Percentiles rank a stretch among this genome's conserved stretches.
Conservation (phyloP, 345 rosid species). For the Punica granatum region DNA sequence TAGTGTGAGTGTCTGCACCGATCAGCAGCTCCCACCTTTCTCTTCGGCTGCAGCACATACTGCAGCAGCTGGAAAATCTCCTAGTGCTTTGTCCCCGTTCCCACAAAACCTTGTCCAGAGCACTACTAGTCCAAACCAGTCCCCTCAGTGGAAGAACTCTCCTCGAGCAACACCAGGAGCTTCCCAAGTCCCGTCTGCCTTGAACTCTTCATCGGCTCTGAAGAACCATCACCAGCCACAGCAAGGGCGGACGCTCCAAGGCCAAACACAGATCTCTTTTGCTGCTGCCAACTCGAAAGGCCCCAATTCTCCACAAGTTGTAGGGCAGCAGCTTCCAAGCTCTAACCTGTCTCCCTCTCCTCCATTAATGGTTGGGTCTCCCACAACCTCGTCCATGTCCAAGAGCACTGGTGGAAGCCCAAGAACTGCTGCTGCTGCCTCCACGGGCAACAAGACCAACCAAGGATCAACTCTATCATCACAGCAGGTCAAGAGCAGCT, state of each 20-base stretch:
- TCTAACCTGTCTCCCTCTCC: constrained; percentile 59
- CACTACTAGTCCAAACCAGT: constrained; percentile 46
- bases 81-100: constrained; percentile 47
- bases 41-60: constrained; percentile 33
- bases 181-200: constrained; percentile 48
- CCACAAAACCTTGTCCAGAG: constrained; percentile 74
- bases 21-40: constrained; percentile 55
- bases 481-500: constrained; percentile 59
- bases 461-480: constrained; percentile 57
- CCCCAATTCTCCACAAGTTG: constrained; percentile 35
- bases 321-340: constrained; percentile 41
- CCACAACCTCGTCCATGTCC: constrained; percentile 75
- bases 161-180: constrained; percentile 41
- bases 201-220: constrained; percentile 43
- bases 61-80: constrained; percentile 28
- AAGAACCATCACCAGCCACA: constrained; percentile 51
- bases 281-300: constrained; percentile 63
- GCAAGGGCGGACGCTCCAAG: constrained; percentile 62
- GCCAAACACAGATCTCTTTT: constrained; percentile 70
- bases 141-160: constrained; percentile 87
- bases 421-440: constrained; percentile 52
- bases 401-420: constrained; percentile 91
- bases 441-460: constrained; percentile 49
- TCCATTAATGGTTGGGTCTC: constrained; percentile 62
- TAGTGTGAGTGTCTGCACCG: constrained; percentile 57